Conservation (phyloP, 2,329 filamentous ascomycete genomes). For the Botrytis fabae region DNA sequence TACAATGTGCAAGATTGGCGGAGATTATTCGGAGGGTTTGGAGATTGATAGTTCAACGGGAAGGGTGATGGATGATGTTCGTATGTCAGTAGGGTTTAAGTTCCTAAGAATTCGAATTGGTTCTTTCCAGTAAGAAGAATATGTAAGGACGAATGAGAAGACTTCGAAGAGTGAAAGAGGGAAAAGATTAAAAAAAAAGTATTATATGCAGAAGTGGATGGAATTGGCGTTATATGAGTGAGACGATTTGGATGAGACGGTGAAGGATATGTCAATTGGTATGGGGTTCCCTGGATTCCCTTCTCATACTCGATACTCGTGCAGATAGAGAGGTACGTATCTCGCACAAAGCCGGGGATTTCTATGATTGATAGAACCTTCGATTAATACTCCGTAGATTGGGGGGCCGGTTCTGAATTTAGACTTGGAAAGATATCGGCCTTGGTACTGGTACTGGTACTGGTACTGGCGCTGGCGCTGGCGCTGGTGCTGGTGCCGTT, state of each 20-base stretch:
- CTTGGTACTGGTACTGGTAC: neutral
- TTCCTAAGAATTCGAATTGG: neutral
- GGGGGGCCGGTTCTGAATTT: constrained; percentile 5
- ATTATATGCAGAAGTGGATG: neutral
- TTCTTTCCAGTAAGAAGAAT: neutral
- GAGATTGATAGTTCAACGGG: constrained; percentile 16
- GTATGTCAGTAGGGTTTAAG: neutral
- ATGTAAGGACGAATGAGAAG: neutral
- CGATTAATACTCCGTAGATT: constrained; percentile 1
- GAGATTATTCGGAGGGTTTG: neutral
- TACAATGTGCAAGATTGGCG: constrained; percentile 3
- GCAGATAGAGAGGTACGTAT: neutral
- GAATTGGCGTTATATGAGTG: constrained; percentile 13
- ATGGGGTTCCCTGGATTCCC: neutral
- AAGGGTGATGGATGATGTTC: neutral
- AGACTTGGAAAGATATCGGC: neutral
- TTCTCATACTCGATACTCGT: neutral
- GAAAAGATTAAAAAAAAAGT: neutral
- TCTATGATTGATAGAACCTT: neutral
- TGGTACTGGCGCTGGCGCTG: neutral
- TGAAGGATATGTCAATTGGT: constrained; percentile 18
- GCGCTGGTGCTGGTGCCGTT: too few species aligned
- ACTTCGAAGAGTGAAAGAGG: neutral
- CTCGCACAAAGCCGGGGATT: neutral
- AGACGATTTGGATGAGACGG: constrained; percentile 20